Base-by-base conservation (phyloP, 768 basidiomycete genomes). In the Dioszegia aurantiaca region DNA sequence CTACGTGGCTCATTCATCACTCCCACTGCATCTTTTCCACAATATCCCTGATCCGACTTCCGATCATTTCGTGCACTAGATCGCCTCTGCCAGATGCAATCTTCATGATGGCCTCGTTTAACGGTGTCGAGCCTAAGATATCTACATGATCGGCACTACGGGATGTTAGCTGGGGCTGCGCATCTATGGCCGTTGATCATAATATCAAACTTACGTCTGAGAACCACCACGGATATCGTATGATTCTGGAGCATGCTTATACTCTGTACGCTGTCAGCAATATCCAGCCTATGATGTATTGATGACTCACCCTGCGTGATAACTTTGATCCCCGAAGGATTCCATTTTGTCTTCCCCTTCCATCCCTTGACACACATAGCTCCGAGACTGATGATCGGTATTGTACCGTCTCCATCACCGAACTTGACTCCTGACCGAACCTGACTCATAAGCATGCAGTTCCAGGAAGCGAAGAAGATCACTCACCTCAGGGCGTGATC, bases 311-410 rank as follows among this genome's bases (percentile, higher is more conserved):
- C 83, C 56, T 92, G 84, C 16, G 92, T 94, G 24, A 85, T 84
- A 46, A 97, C 79, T 65, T 84, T 82, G 71, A 95, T 90, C n/a
- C 87, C 82, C 12, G 84, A 87, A 0, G 94, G 94, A 76, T 97
- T 98, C 90, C 90, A 97, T 54, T 86, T 80, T 4, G 71, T 73
- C 61, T 82, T 82, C 56, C 85, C 81, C 75, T 88, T 88, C 94
- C 93, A 95, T 6, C 93, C 94, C 70, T 91, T 90, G 11, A 88
- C 86, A 68, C 94, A 97, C 91, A 98, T 95, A n/a, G 88, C 85
- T 16, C 92, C 94, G 14, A 76, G 53, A 33, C 72, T 74, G 3
- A 77, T 44, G 9, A 75, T 60, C 3, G 76, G 70, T 5, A 78
- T 75, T 1, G 95, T 97, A 12, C 95, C 94, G 73, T 98, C 95